Conservation (phyloP, 257 asterid genomes). For the Leptodermis oblonga region DNA sequence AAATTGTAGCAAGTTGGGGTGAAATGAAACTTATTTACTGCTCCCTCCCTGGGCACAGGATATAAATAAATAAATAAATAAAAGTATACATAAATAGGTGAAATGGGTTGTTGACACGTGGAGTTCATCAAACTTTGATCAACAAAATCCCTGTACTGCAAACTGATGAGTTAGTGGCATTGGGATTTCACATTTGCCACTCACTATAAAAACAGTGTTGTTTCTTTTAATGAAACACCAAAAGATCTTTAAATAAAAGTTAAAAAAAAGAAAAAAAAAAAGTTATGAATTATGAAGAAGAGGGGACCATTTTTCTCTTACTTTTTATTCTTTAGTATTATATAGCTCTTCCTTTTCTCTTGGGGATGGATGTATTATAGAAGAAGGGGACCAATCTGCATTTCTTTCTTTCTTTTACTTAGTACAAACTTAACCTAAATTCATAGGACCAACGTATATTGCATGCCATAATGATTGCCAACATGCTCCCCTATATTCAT, state of each 20-base stretch:
- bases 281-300: not conserved
- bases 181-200: not conserved
- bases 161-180: too few relatives aligned
- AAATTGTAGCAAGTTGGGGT: too few relatives aligned
- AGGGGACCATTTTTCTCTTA: constrained; percentile 17
- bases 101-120: constrained; percentile 10
- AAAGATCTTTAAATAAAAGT: constrained; percentile 16
- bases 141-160: not conserved
- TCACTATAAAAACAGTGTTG: constrained; percentile 35
- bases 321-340: not conserved
- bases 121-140: not conserved
- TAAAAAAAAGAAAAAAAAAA: too few relatives aligned
- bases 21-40: too few relatives aligned
- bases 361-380: not conserved
- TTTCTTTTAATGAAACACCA: constrained; percentile 71
- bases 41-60: too few relatives aligned
- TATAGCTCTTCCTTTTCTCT: not conserved
- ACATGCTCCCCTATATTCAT: not conserved
- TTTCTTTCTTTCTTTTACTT: not conserved
- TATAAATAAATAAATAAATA: too few relatives aligned
- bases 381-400: constrained; percentile 25
- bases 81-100: too few relatives aligned
- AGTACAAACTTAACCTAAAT: not conserved
- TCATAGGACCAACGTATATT: not conserved
- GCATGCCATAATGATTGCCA: constrained; percentile 12